Base-by-base conservation (phyloP, 2,329 filamentous ascomycete genomes). In the Xylaria sp. region DNA sequence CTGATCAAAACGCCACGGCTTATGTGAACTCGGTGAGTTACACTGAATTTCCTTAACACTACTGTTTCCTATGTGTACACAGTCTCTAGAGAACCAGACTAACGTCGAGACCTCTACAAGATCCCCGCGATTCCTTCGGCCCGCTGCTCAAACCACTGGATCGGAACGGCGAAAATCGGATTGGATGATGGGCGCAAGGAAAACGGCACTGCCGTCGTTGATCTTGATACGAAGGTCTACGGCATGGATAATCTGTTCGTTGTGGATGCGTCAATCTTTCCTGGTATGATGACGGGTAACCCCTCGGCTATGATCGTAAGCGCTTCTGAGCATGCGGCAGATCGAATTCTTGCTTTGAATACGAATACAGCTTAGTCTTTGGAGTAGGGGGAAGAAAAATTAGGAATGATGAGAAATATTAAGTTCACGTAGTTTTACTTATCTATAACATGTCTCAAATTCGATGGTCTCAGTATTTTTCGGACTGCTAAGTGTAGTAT, bases 231-330 rank as follows among this genome's bases (percentile, higher is more conserved):
- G 71, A 89, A 87, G 80, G 88, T 91, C 15, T 91, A 88, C 74
- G 89, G 89, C 31, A 91, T 87, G 1, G 88, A 91, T 75, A 91
- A 91, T 79, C 81, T 91, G 50, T 91, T 89, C 74, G 87, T 92
- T 18, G 88, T 92, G 1, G 90, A 92, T 73, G 90, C 87, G 0
- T 88, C 87, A 65, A 89, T 92, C 74, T 91, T 92, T 81, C 90
- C 90, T 0, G 90, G 91, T 66, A 87, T 92, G 76, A 86, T 89
- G 2, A 90, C 89, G 0, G 89, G 89, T 25, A 93, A 93, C 79
- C 91, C 91, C 0, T 80, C 80, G 12, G 77, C 80, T 28, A 81
- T 82, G 75, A 82, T 83, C 62, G 79, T 83, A 46, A 76, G 79
- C 6, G 80, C 79, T 5, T 76, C 81, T 15, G 82, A 83, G 74